Base-by-base conservation (phyloP, 768 basidiomycete genomes). In the Rhodotorula diobovata region DNA sequence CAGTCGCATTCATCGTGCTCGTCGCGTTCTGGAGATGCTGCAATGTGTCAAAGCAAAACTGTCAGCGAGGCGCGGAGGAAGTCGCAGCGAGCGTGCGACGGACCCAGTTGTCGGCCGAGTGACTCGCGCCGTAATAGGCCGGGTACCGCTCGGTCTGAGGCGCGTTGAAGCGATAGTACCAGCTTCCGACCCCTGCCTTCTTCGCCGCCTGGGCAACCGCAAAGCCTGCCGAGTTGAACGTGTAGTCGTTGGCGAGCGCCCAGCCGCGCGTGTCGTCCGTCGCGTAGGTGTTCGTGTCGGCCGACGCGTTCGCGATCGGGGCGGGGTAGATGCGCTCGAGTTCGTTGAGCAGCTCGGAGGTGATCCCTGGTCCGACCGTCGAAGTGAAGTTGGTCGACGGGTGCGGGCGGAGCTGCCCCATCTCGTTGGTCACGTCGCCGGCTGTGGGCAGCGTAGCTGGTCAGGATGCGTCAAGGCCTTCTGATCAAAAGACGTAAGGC, bases 401-500 rank as follows among this genome's bases (percentile, higher is more conserved):
- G 55, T 43, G 50, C 28, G 57, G 57, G 48, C 32, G 50, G 39
- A 66, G 65, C 10, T 50, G 35, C 50, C 34, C 48, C 21, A 53
- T n/a, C 46, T 66, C 65, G 50, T 66, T 60, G 11, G 65, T 66
- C 16, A 57, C 56, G 39, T 60, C 48, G 23, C 48, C 65, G 15
- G 65, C 65, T 66, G 50, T 15, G 11, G 7, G 23, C 35, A 30
- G 23, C 21, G 5, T 1, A 48, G 7, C 12, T 48, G 28, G 41
- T 37, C 28, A 28, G 6, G 28, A 12, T 43, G 41, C 14, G 39
- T 2, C 20, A 2, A 32, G 9, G 4, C n/a, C n/a, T n/a, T n/a
- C n/a, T 10, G 10, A 32, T 0, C 18, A 28, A 15, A 4, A 11
- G 18, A 15, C 18, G 32, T n/a, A 14, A 2, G 20, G 30, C 87